Base-by-base conservation (phyloP, 2,329 filamentous ascomycete genomes). In the Penicillium concentricum region DNA sequence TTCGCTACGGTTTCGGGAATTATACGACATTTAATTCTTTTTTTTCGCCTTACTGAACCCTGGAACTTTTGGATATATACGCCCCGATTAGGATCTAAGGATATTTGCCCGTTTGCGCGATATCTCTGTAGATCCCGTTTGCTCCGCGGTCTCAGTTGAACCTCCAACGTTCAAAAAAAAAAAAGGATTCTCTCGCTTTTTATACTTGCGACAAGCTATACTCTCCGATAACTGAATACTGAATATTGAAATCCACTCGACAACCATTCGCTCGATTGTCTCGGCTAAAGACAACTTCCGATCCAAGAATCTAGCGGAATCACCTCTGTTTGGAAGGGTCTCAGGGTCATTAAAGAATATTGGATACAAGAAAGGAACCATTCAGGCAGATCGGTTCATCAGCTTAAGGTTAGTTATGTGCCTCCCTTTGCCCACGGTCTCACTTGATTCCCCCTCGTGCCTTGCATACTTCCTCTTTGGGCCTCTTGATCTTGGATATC, bases 391-490 rank as follows among this genome's bases (percentile, higher is more conserved):
- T 48, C 57, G 13, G 49, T 45, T 42, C 49, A 54, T 61, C 61
- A 57, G 54, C 63, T 64, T 61, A 64, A 72, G 69, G 69, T 73
- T 68, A 67, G 71, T 68, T 67, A 59, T 63, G 57, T 58, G 59
- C 61, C 57, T 62, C 66, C 67, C 61, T 62, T 63, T 49, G 64
- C 61, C 63, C 65, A 65, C 65, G 63, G 61, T 64, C 64, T 67
- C 63, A 64, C 54, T 60, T 52, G 38, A 30, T 41, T 37, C 59
- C 55, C 55, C 64, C 61, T 61, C 61, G 69, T 73, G 70, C 71
- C 71, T 73, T 73, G 71, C 71, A 72, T 73, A 61, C 41, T 58
- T 63, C 61, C 65, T 67, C 51, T 71, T 69, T 61, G 58, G 59
- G 32, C 5, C 6, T 57, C 52, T 42, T 37, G 30, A 28, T 45